Percentiles rank a stretch among this genome's conserved stretches.
Conservation (phyloP, 2,329 filamentous ascomycete species). For the Chrysoporthe austroafricana region DNA sequence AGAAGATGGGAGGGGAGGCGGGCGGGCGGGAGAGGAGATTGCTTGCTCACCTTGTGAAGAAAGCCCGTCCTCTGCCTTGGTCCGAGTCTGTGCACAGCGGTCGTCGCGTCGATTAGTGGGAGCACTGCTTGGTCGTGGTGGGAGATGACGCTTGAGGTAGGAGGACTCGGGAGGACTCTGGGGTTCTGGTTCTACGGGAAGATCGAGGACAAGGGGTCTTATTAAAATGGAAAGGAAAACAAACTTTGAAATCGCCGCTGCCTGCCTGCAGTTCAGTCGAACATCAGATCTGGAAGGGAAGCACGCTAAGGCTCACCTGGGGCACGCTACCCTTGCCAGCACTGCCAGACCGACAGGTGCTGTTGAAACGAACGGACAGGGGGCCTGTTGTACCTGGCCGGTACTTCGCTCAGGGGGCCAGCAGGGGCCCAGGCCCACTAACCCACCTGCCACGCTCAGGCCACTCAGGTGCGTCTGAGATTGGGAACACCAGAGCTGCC, state of each 20-base stretch:
- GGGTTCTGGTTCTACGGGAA: slow-evolving; percentile 15
- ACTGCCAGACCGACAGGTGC: slow-evolving; percentile 28
- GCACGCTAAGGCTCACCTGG: slow-evolving; percentile 9
- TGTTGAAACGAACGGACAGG: slow-evolving; percentile 29
- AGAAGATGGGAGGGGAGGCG: background rate
- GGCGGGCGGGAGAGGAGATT: background rate
- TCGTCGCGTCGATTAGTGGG: background rate
- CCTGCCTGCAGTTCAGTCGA: slow-evolving; percentile 10
- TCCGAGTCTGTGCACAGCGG: background rate
- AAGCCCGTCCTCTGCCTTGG: background rate
- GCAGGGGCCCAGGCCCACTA: slow-evolving; percentile 16
- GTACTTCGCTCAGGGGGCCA: slow-evolving; percentile 24
- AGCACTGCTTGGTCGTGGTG: slow-evolving; percentile 17
- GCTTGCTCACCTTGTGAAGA: background rate
- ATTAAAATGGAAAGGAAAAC: slow-evolving; percentile 28
- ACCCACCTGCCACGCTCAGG: slow-evolving; percentile 23
- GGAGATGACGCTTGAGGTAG: slow-evolving; percentile 22
- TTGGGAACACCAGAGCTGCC: slow-evolving; percentile 16
- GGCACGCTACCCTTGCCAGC: slow-evolving; percentile 17
- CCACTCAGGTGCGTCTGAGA: slow-evolving; percentile 10
- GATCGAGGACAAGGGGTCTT: slow-evolving; percentile 30
- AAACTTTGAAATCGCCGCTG: slow-evolving; percentile 19
- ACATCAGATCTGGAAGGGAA: slow-evolving; percentile 7
- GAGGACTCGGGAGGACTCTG: slow-evolving; percentile 5
- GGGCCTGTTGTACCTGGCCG: slow-evolving; percentile 24